These are phyloP conservation scores for Candida alai DNA, from an alignment of 805 yeast genomes.

Conservation along the genomic window DNA sequence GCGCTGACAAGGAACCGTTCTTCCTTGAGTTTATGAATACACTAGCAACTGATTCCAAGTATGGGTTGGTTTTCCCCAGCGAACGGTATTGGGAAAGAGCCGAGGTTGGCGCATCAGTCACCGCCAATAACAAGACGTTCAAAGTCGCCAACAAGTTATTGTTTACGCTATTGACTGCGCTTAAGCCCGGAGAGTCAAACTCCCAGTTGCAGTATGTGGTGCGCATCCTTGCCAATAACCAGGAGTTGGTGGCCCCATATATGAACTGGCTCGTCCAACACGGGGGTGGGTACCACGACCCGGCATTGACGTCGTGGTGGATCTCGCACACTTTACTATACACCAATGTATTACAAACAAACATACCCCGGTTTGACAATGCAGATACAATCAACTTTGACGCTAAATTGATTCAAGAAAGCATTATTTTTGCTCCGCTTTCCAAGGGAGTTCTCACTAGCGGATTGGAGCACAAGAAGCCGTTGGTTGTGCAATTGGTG, in stretches of 20 bases:
- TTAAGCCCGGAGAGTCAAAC: conserved; percentile 81
- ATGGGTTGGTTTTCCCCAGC: conserved; percentile 45
- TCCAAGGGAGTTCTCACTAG: conserved; percentile 55
- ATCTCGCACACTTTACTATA: conserved; percentile 65
- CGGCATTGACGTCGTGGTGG: conserved; percentile 79
- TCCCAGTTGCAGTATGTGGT: conserved; percentile 55
- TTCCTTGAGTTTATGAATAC: conserved; percentile 46
- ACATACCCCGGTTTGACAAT: conserved; percentile 41
- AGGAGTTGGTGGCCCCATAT: conserved; percentile 75
- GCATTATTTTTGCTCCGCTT: conserved; percentile 61
- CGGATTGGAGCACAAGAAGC: conserved; percentile 42
- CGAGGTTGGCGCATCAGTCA: conserved; percentile 40
- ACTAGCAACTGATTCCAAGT: conserved; percentile 46
- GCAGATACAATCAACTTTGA: conserved; percentile 6
- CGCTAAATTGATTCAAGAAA: conserved; percentile 42
- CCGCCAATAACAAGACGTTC: conserved; percentile 49
- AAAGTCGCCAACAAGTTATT: conserved; percentile 65
- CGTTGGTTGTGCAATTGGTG: conserved; percentile 59
- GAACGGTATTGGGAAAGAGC: conserved; percentile 46
- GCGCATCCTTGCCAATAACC: conserved; percentile 47
- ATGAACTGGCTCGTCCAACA: conserved; percentile 48
- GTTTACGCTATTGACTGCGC: conserved; percentile 53
- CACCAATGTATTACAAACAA: conserved; percentile 54
- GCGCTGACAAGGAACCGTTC: conserved; percentile 20
- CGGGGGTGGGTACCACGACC: conserved; percentile 72